A percentile compares a stretch with the other conserved stretches of the same genome.
These are phyloP conservation scores for Panaeolus papilionaceus DNA, from an alignment of 768 basidiomycete species.

Conservation along the genomic window DNA sequence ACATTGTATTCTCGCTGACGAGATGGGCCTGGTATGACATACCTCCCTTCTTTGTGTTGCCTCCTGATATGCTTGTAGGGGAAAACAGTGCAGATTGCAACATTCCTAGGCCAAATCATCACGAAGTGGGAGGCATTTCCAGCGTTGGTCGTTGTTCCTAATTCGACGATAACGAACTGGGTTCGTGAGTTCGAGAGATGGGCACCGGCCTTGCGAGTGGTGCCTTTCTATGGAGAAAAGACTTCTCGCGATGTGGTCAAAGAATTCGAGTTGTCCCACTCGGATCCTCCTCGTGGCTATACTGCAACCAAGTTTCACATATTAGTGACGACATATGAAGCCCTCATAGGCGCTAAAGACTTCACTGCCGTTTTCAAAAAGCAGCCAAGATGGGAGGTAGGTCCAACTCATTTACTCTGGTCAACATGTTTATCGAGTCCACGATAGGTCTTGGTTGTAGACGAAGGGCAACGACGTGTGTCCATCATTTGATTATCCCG, in stretches of 20 bases:
- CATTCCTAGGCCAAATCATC: conserved; percentile 76
- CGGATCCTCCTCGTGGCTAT: conserved; percentile 41
- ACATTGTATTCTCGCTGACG: conserved; percentile 91
- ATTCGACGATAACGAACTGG: conserved; percentile 97
- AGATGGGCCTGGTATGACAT: conserved; percentile 85
- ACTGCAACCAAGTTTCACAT: conserved; percentile 82
- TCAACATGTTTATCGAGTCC: neutral
- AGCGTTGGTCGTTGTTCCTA: conserved; percentile 91
- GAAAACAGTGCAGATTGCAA: conserved; percentile 91
- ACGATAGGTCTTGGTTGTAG: conserved; percentile 74
- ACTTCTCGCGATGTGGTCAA: conserved; percentile 82
- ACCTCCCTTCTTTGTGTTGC: neutral
- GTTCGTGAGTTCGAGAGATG: conserved; percentile 92
- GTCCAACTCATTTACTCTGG: conserved; percentile 9
- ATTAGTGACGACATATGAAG: conserved; percentile 92
- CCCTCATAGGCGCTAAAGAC: conserved; percentile 72
- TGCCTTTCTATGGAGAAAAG: conserved; percentile 86
- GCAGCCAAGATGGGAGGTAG: conserved; percentile 88
- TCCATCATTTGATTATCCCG: conserved; percentile 21
- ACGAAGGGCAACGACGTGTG: conserved; percentile 92
- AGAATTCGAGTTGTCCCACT: conserved; percentile 81
- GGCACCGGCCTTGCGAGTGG: conserved; percentile 77
- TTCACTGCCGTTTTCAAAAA: conserved; percentile 78
- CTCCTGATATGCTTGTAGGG: conserved; percentile 51
- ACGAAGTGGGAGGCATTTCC: conserved; percentile 69